Evolutionary conservation across 441 rosid species (phyloP).

Genomic region (Pelargonium cotyledonis): DNA sequence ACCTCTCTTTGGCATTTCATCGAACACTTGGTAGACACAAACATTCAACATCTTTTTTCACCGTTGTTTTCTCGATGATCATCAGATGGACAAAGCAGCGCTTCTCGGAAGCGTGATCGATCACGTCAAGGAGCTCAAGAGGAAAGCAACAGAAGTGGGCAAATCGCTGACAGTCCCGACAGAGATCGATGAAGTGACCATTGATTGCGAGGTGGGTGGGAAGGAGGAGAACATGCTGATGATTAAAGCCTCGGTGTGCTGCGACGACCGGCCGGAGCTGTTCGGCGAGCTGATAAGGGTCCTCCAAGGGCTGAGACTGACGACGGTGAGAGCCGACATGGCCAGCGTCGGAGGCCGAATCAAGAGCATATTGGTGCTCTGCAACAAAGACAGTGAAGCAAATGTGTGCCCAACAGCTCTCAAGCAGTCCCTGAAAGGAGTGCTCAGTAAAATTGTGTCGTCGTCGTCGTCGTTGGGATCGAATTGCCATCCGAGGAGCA

Average conservation of each 20-base stretch:
- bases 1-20: neutral
- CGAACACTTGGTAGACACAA: neutral
- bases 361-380: slow-evolving; percentile 51
- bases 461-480: slow-evolving; percentile 43
- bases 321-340: slow-evolving; percentile 52
- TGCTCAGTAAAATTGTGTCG: slow-evolving; percentile 44
- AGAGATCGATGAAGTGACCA: slow-evolving; percentile 64
- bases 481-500: slow-evolving; percentile 65
- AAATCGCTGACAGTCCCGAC: slow-evolving; percentile 46
- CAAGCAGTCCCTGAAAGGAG: slow-evolving; percentile 51
- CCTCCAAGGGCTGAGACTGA: slow-evolving; percentile 41
- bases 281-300: slow-evolving; percentile 56
- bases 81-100: slow-evolving; percentile 91
- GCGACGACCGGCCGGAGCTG: slow-evolving; percentile 79
- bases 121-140: slow-evolving; percentile 65
- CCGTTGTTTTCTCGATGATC: no score
- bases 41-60: neutral
- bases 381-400: slow-evolving; percentile 24
- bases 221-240: slow-evolving; percentile 18
- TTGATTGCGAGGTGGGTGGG: slow-evolving; percentile 34
- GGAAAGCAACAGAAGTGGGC: slow-evolving; percentile 51
- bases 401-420: slow-evolving; percentile 30
- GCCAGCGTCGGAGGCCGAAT: slow-evolving; percentile 65
- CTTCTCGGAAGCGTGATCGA: slow-evolving; percentile 67
- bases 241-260: slow-evolving; percentile 62